Base-by-base conservation (phyloP, 2,329 filamentous ascomycete genomes). In the Triangularia verruculosa region DNA sequence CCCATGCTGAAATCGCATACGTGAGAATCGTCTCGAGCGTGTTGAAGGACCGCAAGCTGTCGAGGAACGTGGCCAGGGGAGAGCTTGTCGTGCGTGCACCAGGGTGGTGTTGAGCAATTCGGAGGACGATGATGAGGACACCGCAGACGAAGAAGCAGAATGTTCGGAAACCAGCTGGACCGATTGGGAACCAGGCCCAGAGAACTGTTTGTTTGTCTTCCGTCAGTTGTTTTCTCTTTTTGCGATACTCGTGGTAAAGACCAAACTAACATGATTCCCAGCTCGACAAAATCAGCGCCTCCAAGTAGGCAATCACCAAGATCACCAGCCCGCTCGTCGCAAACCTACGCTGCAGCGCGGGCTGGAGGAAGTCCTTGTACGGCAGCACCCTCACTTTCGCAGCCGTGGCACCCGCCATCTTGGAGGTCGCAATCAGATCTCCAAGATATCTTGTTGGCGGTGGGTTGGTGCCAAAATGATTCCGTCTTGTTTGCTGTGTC, bases 311-410 rank as follows among this genome's bases (percentile, higher is more conserved):
- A 62, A 92, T 80, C 56, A 82, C 78, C 9, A 95, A 78, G 13
- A 93, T 81, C 67, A 91, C 79, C 13, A 85, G 83, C 56, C 90
- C 89, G 12, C 92, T 92, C 67, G 88, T 88, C 57, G 90, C 89
- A 78, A 97, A 98, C 72, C 93, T 87, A 72, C 91, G 85, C 77
- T 98, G 94, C 68, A 97, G 81, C 59, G 90, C 89, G 57, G 94
- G 93, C 66, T 94, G 96, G 70, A 97, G 80, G 76, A 96, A 96
- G 79, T 97, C 92, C 81, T 92, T 90, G 78, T 97, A 96, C 57
- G 84, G 81, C 72, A 80, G 78, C 73, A 75, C 84, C 82, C 81
- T 86, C 78, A 79, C 82, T 74, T 77, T 80, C 73, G 77, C 76
- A 72, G 74, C 75, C 71, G 83, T 80, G 73, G 77, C 76, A 72